phyloP scores from a whole-genome alignment of 495 filamentous ascomycete species.

The Aspergillus asperescens region DNA sequence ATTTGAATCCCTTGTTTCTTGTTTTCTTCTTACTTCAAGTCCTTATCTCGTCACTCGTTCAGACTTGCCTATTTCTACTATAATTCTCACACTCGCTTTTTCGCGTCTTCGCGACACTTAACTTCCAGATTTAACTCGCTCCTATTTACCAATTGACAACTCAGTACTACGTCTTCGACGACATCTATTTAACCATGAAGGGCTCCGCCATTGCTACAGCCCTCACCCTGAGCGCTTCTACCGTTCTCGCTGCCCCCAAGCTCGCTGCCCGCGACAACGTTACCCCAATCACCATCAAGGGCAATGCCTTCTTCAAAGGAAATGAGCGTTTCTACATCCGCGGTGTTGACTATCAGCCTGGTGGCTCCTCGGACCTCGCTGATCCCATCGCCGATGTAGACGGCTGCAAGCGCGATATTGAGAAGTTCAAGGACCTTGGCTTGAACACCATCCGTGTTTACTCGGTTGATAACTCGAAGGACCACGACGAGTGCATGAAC shows the following conservation, averaged over 20 bases:
- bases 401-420: slow-evolving; percentile 77
- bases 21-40: slow-evolving; percentile 15
- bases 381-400: slow-evolving; percentile 74
- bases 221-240: slow-evolving; percentile 42
- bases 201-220: slow-evolving; percentile 51
- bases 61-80: slow-evolving; percentile 9
- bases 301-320: slow-evolving; percentile 82
- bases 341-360: slow-evolving; percentile 93
- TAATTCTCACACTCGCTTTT: slow-evolving; percentile 7
- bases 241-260: slow-evolving; percentile 51
- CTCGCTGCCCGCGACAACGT: slow-evolving; percentile 38
- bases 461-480: slow-evolving; percentile 79
- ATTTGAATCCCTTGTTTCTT: slow-evolving; percentile 10
- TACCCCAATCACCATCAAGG: slow-evolving; percentile 52
- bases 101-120: background rate
- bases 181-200: slow-evolving; percentile 49
- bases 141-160: slow-evolving; percentile 1
- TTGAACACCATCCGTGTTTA: slow-evolving; percentile 92
- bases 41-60: slow-evolving; percentile 23
- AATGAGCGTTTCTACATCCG: slow-evolving; percentile 84
- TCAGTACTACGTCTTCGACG: slow-evolving; percentile 1
- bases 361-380: slow-evolving; percentile 68
- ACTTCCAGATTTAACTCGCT: background rate
- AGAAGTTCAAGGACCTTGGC: slow-evolving; percentile 75
- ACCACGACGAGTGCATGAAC: slow-evolving; percentile 83